phyloP scores from a whole-genome alignment of 495 filamentous ascomycete genomes.

The Penicillium crystallinum region DNA sequence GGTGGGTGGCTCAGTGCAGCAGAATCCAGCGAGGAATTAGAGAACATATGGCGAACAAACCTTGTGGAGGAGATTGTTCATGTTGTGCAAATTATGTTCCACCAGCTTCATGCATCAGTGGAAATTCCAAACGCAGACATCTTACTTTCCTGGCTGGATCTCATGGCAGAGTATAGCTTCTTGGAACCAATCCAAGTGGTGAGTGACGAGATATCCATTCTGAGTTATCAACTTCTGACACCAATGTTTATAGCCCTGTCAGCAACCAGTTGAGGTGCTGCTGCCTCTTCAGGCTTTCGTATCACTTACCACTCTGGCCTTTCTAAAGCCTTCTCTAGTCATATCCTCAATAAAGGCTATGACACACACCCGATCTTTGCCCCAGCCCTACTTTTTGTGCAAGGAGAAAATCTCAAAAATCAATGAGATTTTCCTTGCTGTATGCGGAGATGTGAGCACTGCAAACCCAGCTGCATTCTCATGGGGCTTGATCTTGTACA shows the following conservation, averaged over 20 bases:
- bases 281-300: conserved; percentile 60
- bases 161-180: conserved; percentile 62
- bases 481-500: conserved; percentile 71
- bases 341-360: conserved; percentile 29
- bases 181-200: conserved; percentile 55
- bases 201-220: conserved; percentile 21
- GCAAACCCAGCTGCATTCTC: conserved; percentile 66
- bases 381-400: conserved; percentile 57
- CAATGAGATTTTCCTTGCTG: conserved; percentile 53
- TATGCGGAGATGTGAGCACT: conserved; percentile 44
- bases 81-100: conserved; percentile 67
- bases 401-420: conserved; percentile 58
- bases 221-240: background rate
- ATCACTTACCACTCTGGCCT: conserved; percentile 65
- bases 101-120: conserved; percentile 54
- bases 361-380: conserved; percentile 16
- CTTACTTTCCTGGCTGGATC: conserved; percentile 66
- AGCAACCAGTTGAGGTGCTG: conserved; percentile 46
- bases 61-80: conserved; percentile 64
- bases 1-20: conserved; percentile 49
- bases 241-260: conserved; percentile 33
- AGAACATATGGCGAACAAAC: conserved; percentile 57
- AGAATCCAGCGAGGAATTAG: conserved; percentile 46
- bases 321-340: conserved; percentile 60
- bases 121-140: conserved; percentile 52